Evolutionary conservation across 2,329 filamentous ascomycete genomes (phyloP).

Genomic region (Neopestalotiopsis sp.): DNA sequence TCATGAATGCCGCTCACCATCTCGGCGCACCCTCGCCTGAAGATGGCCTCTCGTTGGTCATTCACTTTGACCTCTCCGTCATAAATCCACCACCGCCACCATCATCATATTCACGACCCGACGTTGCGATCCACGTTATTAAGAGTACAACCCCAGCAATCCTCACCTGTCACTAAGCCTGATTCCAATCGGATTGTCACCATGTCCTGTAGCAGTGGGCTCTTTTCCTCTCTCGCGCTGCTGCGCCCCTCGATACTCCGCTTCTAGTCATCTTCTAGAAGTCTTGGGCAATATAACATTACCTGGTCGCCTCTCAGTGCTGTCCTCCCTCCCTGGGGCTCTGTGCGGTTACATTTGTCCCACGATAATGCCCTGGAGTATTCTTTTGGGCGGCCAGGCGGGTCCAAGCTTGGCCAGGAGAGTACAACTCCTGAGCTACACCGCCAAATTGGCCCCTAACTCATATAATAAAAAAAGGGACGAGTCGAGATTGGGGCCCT

Average conservation of each 20-base stretch:
- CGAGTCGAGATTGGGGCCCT: background rate
- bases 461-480: background rate
- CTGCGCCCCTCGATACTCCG: background rate
- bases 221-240: background rate
- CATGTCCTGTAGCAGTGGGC: background rate
- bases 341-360: background rate
- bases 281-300: background rate
- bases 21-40: background rate
- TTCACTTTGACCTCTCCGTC: background rate
- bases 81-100: background rate
- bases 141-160: background rate
- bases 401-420: background rate
- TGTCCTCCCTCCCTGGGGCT: background rate
- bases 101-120: background rate
- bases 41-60: background rate
- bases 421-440: background rate
- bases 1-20: background rate
- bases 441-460: background rate
- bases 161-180: background rate
- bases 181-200: constrained; percentile 2
- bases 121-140: background rate
- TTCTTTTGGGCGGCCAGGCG: background rate
- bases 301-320: background rate
- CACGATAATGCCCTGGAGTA: background rate
- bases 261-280: constrained; percentile 3